Base-by-base conservation (phyloP, 768 basidiomycete genomes). In the Tricholoma matsutake region DNA sequence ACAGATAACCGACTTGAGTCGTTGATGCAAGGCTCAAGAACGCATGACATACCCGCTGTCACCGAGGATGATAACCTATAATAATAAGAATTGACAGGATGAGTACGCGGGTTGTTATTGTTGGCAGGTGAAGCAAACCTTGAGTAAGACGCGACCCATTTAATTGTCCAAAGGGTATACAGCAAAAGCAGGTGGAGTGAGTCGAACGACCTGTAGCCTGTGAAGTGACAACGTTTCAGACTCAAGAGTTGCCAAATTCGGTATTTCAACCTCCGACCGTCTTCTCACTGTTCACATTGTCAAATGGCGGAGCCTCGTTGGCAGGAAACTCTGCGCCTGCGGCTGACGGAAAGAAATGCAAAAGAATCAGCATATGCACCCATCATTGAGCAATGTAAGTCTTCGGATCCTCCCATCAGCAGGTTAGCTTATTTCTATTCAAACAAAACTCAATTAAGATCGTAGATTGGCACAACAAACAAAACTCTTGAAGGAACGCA, bases 41-140 rank as follows among this genome's bases (percentile, higher is more conserved):
- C 52, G 41, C 31, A 28, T 67, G 57, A 82, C 92, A 63, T 71
- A 94, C 92, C 92, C 92, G 76, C 92, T 94, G 83, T 98, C 97
- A 68, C 96, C 96, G 63, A 98, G 88, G 75, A 99, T 98, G 78
- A 98, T 98, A 74, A 97, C 96, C 96, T 98, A 68, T 37, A 58
- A 53, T 37, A 7, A 10, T 7, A 43, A 14, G 5, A 43, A 60
- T 53, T 68, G 2, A 60, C 45, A 60, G 11, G 39, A 54, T 37
- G 60, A 63, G 52, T 39, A 39, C 9, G 57, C 0, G 37, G 37
- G 29, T 58, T 59, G 60, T 37, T 11, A 43, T 20, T 13, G 18
- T 14, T 39, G 13, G 28, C 3, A 29, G 41, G 56, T 29, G 39
- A 43, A 35, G 39, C 72, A 34, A 52, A 91, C 92, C 86, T 94